Percentiles rank a stretch among this genome's conserved stretches.
phyloP scores from a whole-genome alignment of 345 rosid species.

The Citrus mangshanensis region DNA sequence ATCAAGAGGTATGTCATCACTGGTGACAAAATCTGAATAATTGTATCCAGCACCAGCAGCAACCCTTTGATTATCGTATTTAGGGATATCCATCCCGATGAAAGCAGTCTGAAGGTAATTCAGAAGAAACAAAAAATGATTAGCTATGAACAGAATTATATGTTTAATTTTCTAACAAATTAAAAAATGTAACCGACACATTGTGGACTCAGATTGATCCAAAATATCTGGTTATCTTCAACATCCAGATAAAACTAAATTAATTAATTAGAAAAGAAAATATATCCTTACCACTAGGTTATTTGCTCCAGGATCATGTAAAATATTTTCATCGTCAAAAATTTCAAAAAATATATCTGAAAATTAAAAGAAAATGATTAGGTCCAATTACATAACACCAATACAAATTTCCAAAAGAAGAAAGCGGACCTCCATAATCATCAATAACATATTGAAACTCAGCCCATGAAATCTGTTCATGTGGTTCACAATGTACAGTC shows the following conservation, averaged over 20 bases:
- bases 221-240: not conserved
- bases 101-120: slow-evolving; percentile 60
- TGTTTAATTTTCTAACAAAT: not conserved
- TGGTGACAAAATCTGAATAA: slow-evolving; percentile 39
- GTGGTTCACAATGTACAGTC: slow-evolving; percentile 78
- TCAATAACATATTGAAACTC: slow-evolving; percentile 79
- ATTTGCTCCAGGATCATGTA: slow-evolving; percentile 82
- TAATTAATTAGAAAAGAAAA: slow-evolving; percentile 20
- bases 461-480: slow-evolving; percentile 79
- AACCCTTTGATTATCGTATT: slow-evolving; percentile 47
- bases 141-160: not conserved
- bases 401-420: slow-evolving; percentile 8
- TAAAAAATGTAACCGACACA: not conserved
- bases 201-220: not conserved
- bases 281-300: slow-evolving; percentile 81
- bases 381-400: not conserved
- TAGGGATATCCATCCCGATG: slow-evolving; percentile 76
- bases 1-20: slow-evolving; percentile 50
- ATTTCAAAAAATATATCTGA: slow-evolving; percentile 86
- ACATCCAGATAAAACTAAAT: not conserved
- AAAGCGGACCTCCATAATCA: slow-evolving; percentile 82
- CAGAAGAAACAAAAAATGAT: not conserved
- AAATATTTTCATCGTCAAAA: slow-evolving; percentile 67
- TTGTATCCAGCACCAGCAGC: slow-evolving; percentile 53
- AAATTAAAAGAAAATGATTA: slow-evolving; percentile 9